Evolutionary conservation across 495 filamentous ascomycete genomes (phyloP), one percentile per base, ranked within the genome.

Genomic region (Penicillium macrosclerotiorum): DNA sequence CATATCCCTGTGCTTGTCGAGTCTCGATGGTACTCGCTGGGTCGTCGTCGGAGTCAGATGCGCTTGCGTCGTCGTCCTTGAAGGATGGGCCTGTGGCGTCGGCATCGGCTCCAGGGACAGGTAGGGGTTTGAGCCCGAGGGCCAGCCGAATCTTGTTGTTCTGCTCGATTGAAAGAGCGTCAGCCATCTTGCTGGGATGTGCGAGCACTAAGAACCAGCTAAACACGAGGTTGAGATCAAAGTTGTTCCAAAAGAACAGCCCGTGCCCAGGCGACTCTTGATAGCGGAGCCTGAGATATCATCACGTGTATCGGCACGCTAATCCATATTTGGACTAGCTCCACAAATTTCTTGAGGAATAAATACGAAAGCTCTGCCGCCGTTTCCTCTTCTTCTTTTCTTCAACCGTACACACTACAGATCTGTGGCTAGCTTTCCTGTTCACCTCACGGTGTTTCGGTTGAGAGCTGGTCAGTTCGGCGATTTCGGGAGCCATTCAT

Each of bases 121-220:
- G 90, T 52, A 98, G 75, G 24, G 90, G 92, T 57, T 90, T 89
- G 72, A 96, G 83, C 47, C 93, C 93, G 53, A 96, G 77, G 27
- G 89, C 88, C 49, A 83, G 77, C 32, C 93, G 91, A 53, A 96
- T 83, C 60, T 90, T 88, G 76, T 98, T 98, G 35, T 89, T 88
- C 75, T 95, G 89, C 63, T 95, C 90, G 62, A 98, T 91, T 42
- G 87, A 85, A 22, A 91, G 80, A 54, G 82, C 76, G 74, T 92
- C 88, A 26, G 80, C 69, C 88, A 92, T 94, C 26, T 45, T 81
- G 66, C 47, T 18, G 19, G 39, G 31, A 25, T 40, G 37, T 8
- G 18, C 22, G 47, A 48, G 18, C 14, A 38, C 25, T 2, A 29
- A 25, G 30, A 49, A 43, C 43, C 47, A 26, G 13, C 23, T 31